Conservation (phyloP, 768 basidiomycete genomes). For the Collybia sp. region DNA sequence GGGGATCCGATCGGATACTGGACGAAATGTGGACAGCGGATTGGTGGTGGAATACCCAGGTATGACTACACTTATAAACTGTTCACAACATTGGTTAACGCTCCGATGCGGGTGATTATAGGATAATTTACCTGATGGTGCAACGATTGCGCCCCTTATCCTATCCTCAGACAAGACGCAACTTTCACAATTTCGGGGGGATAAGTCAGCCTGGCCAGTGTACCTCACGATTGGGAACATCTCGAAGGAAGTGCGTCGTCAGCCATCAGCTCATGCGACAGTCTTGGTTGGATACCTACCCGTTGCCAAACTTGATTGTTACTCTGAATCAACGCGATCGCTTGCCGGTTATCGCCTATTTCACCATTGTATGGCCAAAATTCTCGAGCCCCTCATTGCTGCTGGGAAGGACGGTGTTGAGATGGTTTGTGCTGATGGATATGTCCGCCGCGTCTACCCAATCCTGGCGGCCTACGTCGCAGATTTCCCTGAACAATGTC, state of each 20-base stretch:
- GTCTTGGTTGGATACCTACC: slow-evolving; percentile 35
- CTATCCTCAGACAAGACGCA: no score
- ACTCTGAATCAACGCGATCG: neutral
- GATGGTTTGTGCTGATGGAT: no score
- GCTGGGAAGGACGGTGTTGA: slow-evolving; percentile 22
- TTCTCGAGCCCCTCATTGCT: slow-evolving; percentile 22
- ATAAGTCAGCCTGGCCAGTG: no score
- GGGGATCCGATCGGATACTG: slow-evolving; percentile 15
- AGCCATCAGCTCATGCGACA: slow-evolving; percentile 24
- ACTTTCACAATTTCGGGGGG: no score
- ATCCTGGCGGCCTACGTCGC: no score
- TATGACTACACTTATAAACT: slow-evolving; percentile 9
- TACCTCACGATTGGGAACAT: no score
- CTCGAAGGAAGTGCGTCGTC: no score
- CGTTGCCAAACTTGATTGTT: slow-evolving; percentile 22
- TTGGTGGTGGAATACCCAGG: no score
- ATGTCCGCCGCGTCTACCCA: slow-evolving; percentile 17
- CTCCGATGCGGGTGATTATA: neutral
- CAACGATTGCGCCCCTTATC: slow-evolving; percentile 30
- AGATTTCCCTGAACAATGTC: no score
- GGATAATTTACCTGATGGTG: slow-evolving; percentile 14
- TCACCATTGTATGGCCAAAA: slow-evolving; percentile 8
- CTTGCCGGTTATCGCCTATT: slow-evolving; percentile 9
- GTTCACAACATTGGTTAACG: slow-evolving; percentile 3
- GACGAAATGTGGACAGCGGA: slow-evolving; percentile 34